Base-by-base conservation (phyloP, 352 stramenopile genomes). In the Globisporangium camurandrum region DNA sequence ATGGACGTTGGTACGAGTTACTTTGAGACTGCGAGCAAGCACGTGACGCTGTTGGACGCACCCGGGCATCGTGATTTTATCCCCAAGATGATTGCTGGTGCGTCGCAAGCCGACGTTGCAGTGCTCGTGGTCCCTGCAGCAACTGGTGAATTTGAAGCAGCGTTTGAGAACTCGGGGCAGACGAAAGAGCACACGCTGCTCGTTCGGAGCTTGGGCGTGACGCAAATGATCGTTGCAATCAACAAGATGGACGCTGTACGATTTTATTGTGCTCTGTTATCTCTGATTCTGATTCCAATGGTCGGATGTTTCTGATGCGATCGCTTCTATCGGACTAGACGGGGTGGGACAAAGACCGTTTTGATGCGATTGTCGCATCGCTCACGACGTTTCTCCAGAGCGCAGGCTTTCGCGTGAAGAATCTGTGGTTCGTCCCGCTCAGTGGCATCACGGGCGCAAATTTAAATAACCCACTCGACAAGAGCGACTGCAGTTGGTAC, bases 231-330 rank as follows among this genome's bases (percentile, higher is more conserved):
- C 68, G 94, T 99, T 16, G 92, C 77, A 30, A 77, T 98, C 24
- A 99, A 99, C 84, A 99, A 99, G 77, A 99, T 99, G 95, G 96
- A 99, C 72, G 87, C n/a, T n/a, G n/a, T n/a, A n/a, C n/a, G n/a
- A n/a, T n/a, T n/a, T n/a, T n/a, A n/a, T n/a, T n/a, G n/a, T n/a
- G n/a, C n/a, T n/a, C n/a, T n/a, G n/a, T n/a, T n/a, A n/a, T n/a
- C n/a, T n/a, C n/a, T n/a, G n/a, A n/a, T n/a, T n/a, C n/a, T n/a
- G n/a, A n/a, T n/a, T n/a, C n/a, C n/a, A n/a, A n/a, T n/a, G n/a
- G n/a, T n/a, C n/a, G n/a, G n/a, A n/a, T n/a, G n/a, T n/a, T n/a
- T n/a, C n/a, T n/a, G n/a, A n/a, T n/a, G n/a, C n/a, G n/a, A n/a
- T n/a, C n/a, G n/a, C n/a, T n/a, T n/a, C n/a, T n/a, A 17, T 36